A percentile compares a stretch with the other conserved stretches of the same genome.
Conservation (phyloP, 768 basidiomycete genomes). For the Neoboletus magnificus region DNA sequence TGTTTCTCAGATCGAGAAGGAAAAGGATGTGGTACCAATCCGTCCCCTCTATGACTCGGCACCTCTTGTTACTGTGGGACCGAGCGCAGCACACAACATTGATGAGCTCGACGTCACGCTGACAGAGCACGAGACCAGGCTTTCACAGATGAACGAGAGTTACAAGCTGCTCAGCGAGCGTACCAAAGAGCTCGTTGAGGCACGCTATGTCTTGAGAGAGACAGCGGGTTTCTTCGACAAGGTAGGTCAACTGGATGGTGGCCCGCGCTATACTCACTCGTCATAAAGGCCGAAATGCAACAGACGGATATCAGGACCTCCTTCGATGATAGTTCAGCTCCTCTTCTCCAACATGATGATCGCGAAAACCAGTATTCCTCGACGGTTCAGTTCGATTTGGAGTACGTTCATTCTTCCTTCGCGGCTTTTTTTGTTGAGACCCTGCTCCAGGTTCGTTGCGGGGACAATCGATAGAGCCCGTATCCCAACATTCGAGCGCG, state of each 20-base stretch:
- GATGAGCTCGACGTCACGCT: constrained; percentile 91
- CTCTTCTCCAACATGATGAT: constrained; percentile 89
- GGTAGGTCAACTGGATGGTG: constrained; percentile 39
- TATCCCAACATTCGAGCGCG: constrained; percentile 91
- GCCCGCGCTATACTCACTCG: constrained; percentile 6
- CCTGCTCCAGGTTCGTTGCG: constrained; percentile 73
- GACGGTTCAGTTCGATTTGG: constrained; percentile 76
- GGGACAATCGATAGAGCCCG: constrained; percentile 94
- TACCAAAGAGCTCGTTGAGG: constrained; percentile 85
- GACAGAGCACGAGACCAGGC: constrained; percentile 78
- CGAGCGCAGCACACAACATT: constrained; percentile 87
- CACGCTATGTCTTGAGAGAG: constrained; percentile 89
- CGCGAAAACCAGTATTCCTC: constrained; percentile 60
- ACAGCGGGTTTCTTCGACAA: constrained; percentile 95
- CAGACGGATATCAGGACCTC: constrained; percentile 81
- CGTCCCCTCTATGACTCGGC: constrained; percentile 85
- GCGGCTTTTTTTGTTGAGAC: not conserved
- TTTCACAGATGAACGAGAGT: constrained; percentile 88
- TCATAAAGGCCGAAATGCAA: constrained; percentile 66
- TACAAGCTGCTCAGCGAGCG: constrained; percentile 87
- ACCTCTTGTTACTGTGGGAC: constrained; percentile 85
- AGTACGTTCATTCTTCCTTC: constrained; percentile 47
- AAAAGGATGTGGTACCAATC: constrained; percentile 77
- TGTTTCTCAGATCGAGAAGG: constrained; percentile 76
- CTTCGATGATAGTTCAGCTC: constrained; percentile 88